Percentiles rank a stretch among this genome's conserved stretches.
These are phyloP conservation scores for Hypoxylon crocopeplum DNA, from an alignment of 495 filamentous ascomycete genomes.

Conservation along the genomic window DNA sequence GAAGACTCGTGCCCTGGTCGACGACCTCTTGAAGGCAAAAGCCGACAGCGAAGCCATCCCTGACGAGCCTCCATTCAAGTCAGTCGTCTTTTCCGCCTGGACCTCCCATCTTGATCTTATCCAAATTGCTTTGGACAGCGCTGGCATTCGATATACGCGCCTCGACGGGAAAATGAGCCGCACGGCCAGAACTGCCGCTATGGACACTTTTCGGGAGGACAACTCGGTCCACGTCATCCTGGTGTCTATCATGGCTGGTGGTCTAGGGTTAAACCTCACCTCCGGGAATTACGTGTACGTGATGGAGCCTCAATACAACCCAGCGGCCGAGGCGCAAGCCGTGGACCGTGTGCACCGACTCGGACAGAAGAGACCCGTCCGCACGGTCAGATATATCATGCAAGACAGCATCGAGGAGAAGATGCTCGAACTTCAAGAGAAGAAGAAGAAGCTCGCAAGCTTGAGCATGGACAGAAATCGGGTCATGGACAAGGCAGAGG, in stretches of 20 bases:
- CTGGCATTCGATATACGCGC: conserved; percentile 72
- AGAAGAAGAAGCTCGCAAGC: conserved; percentile 88
- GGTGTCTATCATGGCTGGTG: conserved; percentile 90
- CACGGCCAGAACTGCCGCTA: conserved; percentile 68
- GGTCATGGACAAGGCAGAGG: conserved; percentile 75
- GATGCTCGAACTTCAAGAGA: conserved; percentile 85
- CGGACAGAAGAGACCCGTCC: conserved; percentile 84
- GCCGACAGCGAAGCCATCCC: conserved; percentile 64
- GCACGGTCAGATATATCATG: conserved; percentile 88
- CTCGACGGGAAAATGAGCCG: conserved; percentile 89
- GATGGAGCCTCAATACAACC: conserved; percentile 99
- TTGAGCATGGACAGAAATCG: conserved; percentile 70
- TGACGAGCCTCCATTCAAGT: conserved; percentile 75
- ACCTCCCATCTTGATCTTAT: conserved; percentile 94
- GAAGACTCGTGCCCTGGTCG: conserved; percentile 81
- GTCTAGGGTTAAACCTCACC: conserved; percentile 90
- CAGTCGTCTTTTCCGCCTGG: conserved; percentile 93
- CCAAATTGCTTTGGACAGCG: conserved; percentile 76
- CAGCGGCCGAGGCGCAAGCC: conserved; percentile 91
- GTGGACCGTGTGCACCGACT: conserved; percentile 93
- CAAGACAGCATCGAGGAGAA: conserved; percentile 89
- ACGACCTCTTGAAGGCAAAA: conserved; percentile 66
- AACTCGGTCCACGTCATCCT: conserved; percentile 76
- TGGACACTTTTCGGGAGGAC: conserved; percentile 80
- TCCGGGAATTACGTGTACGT: conserved; percentile 86